Percentiles rank a stretch among this genome's conserved stretches.
These are phyloP conservation scores for Penicillium sp. DNA, from an alignment of 2,329 filamentous ascomycete species.

Conservation along the genomic window DNA sequence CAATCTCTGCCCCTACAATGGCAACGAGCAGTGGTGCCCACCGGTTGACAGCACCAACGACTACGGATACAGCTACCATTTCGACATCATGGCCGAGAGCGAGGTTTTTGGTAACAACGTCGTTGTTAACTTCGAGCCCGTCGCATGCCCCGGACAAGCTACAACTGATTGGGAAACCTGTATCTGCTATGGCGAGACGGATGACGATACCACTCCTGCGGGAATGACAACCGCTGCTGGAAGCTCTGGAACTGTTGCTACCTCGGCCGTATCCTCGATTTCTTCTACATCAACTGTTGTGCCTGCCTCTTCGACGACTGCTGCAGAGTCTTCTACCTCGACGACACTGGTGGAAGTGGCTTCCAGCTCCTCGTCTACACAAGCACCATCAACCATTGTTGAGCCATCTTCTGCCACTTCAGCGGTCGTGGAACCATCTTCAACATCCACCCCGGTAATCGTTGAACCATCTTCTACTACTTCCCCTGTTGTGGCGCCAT, in stretches of 20 bases:
- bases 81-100: conserved; percentile 33
- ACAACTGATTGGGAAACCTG: conserved; percentile 23
- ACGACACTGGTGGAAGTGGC: background rate
- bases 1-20: conserved; percentile 34
- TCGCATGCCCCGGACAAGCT: conserved; percentile 26
- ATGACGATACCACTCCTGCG: conserved; percentile 13
- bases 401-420: background rate
- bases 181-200: conserved; percentile 20
- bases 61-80: conserved; percentile 35
- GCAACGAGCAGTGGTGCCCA: conserved; percentile 36
- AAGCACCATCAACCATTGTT: background rate
- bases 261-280: background rate
- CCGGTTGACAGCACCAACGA: conserved; percentile 26
- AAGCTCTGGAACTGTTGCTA: background rate
- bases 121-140: conserved; percentile 30
- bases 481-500: background rate
- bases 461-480: background rate
- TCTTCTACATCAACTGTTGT: background rate
- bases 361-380: background rate
- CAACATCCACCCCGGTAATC: background rate
- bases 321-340: background rate
- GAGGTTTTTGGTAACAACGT: conserved; percentile 32
- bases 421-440: background rate
- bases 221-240: conserved; percentile 2
- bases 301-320: background rate